These are phyloP conservation scores for Penicillium mononematosum DNA, from an alignment of 495 filamentous ascomycete genomes.

Conservation along the genomic window DNA sequence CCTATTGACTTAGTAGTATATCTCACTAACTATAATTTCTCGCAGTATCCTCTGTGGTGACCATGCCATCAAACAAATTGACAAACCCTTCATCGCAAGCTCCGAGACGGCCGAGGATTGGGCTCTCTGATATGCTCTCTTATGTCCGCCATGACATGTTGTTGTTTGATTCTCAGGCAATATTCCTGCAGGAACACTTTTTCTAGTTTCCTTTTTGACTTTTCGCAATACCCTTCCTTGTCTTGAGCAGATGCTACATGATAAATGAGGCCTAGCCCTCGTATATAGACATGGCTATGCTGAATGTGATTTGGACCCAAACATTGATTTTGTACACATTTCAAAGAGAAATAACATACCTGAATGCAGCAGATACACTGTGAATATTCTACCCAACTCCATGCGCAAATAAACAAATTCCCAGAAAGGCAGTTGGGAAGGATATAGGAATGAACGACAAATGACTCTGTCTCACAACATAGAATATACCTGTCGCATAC, in stretches of 20 bases:
- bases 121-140: conserved; percentile 58
- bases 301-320: conserved; percentile 6
- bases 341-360: neutral
- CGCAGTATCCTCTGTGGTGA: conserved; percentile 80
- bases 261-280: conserved; percentile 2
- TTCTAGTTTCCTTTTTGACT: conserved; percentile 3
- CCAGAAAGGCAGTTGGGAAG: neutral
- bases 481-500: neutral
- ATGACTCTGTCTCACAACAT: neutral
- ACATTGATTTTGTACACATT: neutral
- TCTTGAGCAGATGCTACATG: conserved; percentile 8
- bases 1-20: neutral
- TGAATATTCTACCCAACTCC: conserved; percentile 4
- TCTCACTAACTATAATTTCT: conserved; percentile 14
- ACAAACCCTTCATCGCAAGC: conserved; percentile 79
- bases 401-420: conserved; percentile 1
- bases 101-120: conserved; percentile 77
- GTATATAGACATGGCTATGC: conserved; percentile 5
- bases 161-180: neutral
- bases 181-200: neutral
- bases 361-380: neutral
- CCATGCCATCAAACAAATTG: conserved; percentile 86
- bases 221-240: conserved; percentile 22
- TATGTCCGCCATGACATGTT: neutral
- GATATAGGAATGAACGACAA: neutral